phyloP scores from a whole-genome alignment of 352 stramenopile genomes.

The Hyaloperonospora arabidopsidis region DNA sequence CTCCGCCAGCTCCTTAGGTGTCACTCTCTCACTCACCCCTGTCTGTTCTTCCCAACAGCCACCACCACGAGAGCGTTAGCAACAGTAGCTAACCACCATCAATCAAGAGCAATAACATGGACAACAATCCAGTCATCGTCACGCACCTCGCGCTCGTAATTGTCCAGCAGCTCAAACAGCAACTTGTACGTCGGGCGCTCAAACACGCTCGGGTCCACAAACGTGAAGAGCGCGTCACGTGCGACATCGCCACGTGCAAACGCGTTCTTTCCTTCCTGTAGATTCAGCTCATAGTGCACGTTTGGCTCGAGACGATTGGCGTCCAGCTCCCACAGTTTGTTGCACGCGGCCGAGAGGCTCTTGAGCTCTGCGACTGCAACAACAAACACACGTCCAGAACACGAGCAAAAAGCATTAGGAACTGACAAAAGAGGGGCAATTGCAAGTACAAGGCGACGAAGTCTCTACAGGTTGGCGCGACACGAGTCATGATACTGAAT shows the following conservation, averaged over 20 bases:
- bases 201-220: conserved; percentile 81
- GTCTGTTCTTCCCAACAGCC: conserved; percentile 27
- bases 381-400: neutral
- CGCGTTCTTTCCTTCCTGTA: conserved; percentile 88
- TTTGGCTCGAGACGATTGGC: conserved; percentile 63
- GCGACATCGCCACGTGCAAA: conserved; percentile 86
- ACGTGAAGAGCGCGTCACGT: conserved; percentile 86
- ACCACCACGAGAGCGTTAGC: no score
- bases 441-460: neutral
- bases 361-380: conserved; percentile 36
- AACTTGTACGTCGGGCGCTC: conserved; percentile 87
- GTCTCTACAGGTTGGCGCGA: conserved; percentile 39
- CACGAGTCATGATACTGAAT: conserved; percentile 13
- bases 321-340: conserved; percentile 92
- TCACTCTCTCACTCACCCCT: conserved; percentile 83
- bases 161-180: conserved; percentile 87
- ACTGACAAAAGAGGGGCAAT: neutral
- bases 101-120: neutral
- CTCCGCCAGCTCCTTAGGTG: conserved; percentile 80
- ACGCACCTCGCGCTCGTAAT: conserved; percentile 73
- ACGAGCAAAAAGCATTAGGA: neutral
- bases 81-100: neutral
- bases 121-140: neutral
- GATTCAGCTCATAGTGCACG: conserved; percentile 89
- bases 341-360: conserved; percentile 66